phyloP scores from a whole-genome alignment of 2,329 filamentous ascomycete species.

The Trichoderma sp. region DNA sequence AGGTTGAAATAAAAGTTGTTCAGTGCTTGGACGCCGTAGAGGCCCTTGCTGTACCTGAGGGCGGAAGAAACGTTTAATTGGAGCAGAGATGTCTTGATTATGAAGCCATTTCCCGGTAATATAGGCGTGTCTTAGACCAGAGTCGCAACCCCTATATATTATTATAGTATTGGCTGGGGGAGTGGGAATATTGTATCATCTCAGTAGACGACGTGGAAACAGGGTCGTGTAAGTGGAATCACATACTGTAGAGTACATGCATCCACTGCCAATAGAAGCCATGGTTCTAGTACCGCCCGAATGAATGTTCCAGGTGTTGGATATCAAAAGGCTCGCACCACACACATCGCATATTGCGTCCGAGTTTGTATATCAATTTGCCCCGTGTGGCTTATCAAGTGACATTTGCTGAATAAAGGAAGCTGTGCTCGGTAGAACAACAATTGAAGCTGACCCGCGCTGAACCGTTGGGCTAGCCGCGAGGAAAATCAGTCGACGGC shows the following conservation, averaged over 20 bases:
- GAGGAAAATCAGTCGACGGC: conserved; percentile 2
- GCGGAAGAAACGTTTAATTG: too few relatives aligned
- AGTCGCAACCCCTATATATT: neutral
- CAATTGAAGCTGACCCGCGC: neutral
- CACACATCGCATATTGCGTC: neutral
- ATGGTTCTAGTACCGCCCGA: neutral
- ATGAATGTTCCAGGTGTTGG: neutral
- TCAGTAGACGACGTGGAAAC: neutral
- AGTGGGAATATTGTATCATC: neutral
- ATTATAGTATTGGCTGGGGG: neutral
- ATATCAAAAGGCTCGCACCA: neutral
- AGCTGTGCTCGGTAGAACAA: neutral
- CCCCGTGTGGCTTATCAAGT: neutral
- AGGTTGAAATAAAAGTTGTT: neutral
- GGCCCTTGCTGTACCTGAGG: neutral
- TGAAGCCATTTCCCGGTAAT: neutral
- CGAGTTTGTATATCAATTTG: neutral
- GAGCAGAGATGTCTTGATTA: neutral
- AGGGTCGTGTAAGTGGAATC: neutral
- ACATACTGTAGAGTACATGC: neutral
- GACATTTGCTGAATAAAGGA: neutral
- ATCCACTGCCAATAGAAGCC: neutral
- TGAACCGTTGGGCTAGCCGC: neutral
- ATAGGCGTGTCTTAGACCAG: neutral
- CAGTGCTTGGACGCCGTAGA: neutral